Conservation (phyloP, 768 basidiomycete genomes). For the Tremella mesenterica region DNA sequence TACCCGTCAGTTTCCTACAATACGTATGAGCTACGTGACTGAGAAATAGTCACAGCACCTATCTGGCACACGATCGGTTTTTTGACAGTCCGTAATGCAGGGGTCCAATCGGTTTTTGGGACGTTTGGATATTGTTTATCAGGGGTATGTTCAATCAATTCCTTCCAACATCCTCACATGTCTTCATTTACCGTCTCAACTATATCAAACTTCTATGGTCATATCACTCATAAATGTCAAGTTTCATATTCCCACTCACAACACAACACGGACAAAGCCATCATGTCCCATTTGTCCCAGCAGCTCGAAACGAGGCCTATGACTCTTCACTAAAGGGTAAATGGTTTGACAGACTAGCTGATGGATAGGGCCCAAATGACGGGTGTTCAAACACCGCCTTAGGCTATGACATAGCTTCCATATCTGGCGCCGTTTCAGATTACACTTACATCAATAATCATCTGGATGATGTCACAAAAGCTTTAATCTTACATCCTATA, state of each 20-base stretch:
- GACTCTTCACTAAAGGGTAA: neutral
- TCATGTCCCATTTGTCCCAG: too few species aligned
- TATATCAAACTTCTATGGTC: too few species aligned
- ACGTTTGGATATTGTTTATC: slow-evolving; percentile 31
- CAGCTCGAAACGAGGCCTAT: too few species aligned
- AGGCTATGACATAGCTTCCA: slow-evolving; percentile 21
- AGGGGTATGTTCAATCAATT: neutral
- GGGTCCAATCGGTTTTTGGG: slow-evolving; percentile 14
- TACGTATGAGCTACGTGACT: too few species aligned
- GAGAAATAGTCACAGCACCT: slow-evolving; percentile 16
- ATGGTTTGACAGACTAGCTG: neutral
- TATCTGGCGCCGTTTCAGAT: slow-evolving; percentile 3
- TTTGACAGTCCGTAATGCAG: slow-evolving; percentile 13
- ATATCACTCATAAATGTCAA: too few species aligned
- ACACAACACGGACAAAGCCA: neutral
- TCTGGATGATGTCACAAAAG: slow-evolving; percentile 27
- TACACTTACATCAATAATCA: slow-evolving; percentile 12
- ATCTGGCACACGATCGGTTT: slow-evolving; percentile 25
- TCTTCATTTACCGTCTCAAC: neutral
- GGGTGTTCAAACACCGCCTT: slow-evolving; percentile 9
- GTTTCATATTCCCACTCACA: too few species aligned
- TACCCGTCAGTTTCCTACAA: slow-evolving; percentile 26
- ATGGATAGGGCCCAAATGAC: neutral
- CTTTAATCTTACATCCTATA: slow-evolving; percentile 43
- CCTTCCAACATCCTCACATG: neutral